Percentiles rank a stretch among this genome's conserved stretches.
Evolutionary conservation across 2,329 filamentous ascomycete genomes (phyloP).

Genomic region (Teratosphaeriaceae sp.): DNA sequence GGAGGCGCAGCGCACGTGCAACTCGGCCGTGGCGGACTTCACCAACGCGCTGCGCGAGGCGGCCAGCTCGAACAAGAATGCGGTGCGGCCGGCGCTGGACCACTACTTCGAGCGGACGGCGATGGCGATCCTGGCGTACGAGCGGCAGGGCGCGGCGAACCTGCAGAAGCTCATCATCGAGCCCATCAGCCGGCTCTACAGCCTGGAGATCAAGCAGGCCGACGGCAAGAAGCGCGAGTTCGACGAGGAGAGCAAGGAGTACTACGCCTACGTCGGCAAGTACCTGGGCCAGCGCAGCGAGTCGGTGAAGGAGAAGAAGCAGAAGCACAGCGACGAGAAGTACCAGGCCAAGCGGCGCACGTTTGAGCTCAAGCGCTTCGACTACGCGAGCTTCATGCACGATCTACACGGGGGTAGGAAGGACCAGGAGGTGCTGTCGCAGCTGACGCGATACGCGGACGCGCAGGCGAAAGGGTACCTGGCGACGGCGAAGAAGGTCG

Average conservation of each 20-base stretch:
- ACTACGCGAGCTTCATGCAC: constrained; percentile 99
- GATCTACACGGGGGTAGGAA: constrained; percentile 98
- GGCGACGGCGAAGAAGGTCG: constrained; percentile 76
- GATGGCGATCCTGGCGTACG: constrained; percentile 79
- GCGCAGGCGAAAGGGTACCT: constrained; percentile 81
- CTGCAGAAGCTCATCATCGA: constrained; percentile 93
- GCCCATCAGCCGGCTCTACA: constrained; percentile 84
- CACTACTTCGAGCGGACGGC: constrained; percentile 98
- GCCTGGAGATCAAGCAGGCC: constrained; percentile 94
- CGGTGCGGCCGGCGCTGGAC: constrained; percentile 92
- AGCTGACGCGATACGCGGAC: constrained; percentile 90
- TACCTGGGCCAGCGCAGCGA: constrained; percentile 97
- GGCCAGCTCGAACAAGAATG: constrained; percentile 85
- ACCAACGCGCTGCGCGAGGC: constrained; percentile 82
- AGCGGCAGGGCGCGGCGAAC: constrained; percentile 74
- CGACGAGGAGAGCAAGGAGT: constrained; percentile 97
- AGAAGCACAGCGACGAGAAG: constrained; percentile 88
- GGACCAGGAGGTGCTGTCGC: constrained; percentile 91
- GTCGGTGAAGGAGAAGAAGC: constrained; percentile 94
- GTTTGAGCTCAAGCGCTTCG: constrained; percentile 95
- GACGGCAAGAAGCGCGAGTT: constrained; percentile 97
- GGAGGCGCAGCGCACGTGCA: constrained; percentile 71
- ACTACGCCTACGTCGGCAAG: constrained; percentile 88
- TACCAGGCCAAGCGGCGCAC: constrained; percentile 90
- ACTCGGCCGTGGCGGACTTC: constrained; percentile 76